Percentiles rank a stretch among this genome's conserved stretches.
These are phyloP conservation scores for Silene uniflora DNA, from an alignment of 148 eudicot genomes.

Conservation along the genomic window DNA sequence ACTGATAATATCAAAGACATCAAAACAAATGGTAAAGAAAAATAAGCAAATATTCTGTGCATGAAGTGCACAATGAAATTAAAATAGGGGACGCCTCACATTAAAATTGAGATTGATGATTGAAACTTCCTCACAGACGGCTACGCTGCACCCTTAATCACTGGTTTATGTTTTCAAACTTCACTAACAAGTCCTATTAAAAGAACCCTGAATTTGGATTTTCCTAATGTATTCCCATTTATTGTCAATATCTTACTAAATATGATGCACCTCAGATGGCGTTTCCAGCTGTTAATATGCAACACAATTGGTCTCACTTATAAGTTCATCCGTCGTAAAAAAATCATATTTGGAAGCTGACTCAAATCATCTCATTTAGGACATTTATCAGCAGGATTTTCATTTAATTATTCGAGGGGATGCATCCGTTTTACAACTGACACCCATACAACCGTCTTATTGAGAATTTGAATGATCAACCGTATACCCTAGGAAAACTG, in stretches of 20 bases:
- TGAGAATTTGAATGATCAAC: neutral
- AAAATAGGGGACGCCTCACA: neutral
- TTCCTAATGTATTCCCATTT: neutral
- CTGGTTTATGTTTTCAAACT: neutral
- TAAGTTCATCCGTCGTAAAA: too few relatives aligned
- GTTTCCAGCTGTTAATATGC: neutral
- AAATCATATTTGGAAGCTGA: too few relatives aligned
- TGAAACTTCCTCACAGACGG: neutral
- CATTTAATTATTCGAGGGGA: too few relatives aligned
- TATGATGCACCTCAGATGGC: neutral
- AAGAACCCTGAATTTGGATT: neutral
- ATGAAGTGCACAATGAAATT: neutral
- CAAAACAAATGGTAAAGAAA: neutral
- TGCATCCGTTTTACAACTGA: too few relatives aligned
- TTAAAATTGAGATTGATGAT: neutral
- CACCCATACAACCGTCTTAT: neutral
- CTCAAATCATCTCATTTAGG: too few relatives aligned
- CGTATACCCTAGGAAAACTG: neutral
- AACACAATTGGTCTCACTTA: neutral
- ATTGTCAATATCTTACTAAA: neutral
- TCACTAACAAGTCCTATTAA: neutral
- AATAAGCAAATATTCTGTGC: neutral
- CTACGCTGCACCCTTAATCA: neutral
- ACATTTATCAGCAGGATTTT: too few relatives aligned
- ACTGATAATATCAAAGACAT: neutral